These are phyloP conservation scores for Trichocomaceae sp. DNA, from an alignment of 2,329 filamentous ascomycete species.

Conservation along the genomic window DNA sequence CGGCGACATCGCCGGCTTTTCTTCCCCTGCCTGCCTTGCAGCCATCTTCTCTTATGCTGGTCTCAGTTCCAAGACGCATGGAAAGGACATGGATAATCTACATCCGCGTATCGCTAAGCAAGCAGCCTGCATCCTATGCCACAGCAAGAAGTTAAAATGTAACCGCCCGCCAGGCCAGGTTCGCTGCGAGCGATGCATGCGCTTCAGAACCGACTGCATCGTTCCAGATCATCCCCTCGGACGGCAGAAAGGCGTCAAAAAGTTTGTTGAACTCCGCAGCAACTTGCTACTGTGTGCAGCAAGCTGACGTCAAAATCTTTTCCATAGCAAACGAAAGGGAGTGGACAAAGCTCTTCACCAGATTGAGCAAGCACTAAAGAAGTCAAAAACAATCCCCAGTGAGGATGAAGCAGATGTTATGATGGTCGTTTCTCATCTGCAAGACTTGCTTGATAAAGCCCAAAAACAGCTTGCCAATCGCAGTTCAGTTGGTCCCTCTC, in stretches of 20 bases:
- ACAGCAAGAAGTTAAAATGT: slow-evolving; percentile 63
- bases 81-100: slow-evolving; percentile 5
- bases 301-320: neutral
- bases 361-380: slow-evolving; percentile 62
- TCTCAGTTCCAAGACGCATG: neutral
- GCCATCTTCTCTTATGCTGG: neutral
- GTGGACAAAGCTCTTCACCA: slow-evolving; percentile 68
- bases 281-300: neutral
- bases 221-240: slow-evolving; percentile 68
- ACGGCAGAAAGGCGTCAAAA: slow-evolving; percentile 69
- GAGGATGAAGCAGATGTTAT: slow-evolving; percentile 38
- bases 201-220: slow-evolving; percentile 55
- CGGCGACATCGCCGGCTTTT: neutral
- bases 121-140: slow-evolving; percentile 57
- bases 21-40: neutral
- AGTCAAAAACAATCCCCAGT: slow-evolving; percentile 38
- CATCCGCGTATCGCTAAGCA: slow-evolving; percentile 19
- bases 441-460: slow-evolving; percentile 46
- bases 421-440: slow-evolving; percentile 39
- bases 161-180: slow-evolving; percentile 48
- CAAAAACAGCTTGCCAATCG: slow-evolving; percentile 28
- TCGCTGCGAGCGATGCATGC: slow-evolving; percentile 56
- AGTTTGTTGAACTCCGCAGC: slow-evolving; percentile 41
- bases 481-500: neutral
- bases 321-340: slow-evolving; percentile 61